phyloP scores from a whole-genome alignment of 106 monocot genomes.

The Hemerocallis citrina region DNA sequence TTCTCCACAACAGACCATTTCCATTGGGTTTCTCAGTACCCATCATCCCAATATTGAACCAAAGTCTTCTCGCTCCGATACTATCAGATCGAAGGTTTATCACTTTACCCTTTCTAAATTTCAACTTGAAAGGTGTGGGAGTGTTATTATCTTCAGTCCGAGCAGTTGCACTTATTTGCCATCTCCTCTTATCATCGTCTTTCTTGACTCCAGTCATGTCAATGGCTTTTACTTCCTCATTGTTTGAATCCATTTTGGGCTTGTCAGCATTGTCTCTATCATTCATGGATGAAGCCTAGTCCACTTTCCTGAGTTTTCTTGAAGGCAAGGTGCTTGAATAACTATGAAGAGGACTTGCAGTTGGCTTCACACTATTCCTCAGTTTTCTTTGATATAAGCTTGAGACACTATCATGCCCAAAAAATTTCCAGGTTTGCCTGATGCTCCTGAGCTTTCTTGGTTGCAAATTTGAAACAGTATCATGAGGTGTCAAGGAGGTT shows the following conservation, averaged over 20 bases:
- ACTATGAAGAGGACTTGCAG: no score
- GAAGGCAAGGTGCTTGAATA: neutral
- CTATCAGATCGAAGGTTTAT: constrained; percentile 37
- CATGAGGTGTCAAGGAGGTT: neutral
- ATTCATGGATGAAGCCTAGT: neutral
- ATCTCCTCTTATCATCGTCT: constrained; percentile 8
- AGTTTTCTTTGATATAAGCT: no score
- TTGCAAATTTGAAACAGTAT: neutral
- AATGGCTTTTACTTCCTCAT: constrained; percentile 6
- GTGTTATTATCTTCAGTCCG: constrained; percentile 8
- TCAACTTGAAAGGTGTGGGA: constrained; percentile 39
- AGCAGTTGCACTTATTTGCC: constrained; percentile 15
- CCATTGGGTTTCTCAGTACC: constrained; percentile 5
- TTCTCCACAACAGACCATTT: constrained; percentile 12
- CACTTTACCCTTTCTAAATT: constrained; percentile 53
- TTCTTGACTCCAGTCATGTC: neutral
- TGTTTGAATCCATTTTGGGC: neutral
- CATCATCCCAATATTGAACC: constrained; percentile 41
- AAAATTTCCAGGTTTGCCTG: constrained; percentile 8
- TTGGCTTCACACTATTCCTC: no score
- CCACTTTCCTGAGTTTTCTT: constrained; percentile 1
- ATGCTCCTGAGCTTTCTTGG: constrained; percentile 2
- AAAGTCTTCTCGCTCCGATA: constrained; percentile 40
- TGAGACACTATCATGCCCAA: no score
- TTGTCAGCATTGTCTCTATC: neutral